A percentile compares a stretch with the other conserved stretches of the same genome.
Evolutionary conservation across 306 rosid species (phyloP).

Genomic region (Canavalia gladiata): DNA sequence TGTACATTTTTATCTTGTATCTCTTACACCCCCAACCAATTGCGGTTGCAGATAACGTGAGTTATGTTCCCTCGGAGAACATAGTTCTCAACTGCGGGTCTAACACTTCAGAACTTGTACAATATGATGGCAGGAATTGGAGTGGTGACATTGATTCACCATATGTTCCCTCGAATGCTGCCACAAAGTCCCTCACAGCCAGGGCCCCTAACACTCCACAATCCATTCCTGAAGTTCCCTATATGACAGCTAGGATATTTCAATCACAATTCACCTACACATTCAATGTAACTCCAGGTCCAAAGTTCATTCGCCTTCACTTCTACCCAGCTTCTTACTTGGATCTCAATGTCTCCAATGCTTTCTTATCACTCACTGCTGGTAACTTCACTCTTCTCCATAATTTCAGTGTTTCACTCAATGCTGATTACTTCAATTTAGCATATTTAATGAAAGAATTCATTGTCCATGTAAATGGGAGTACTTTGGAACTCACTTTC

Average conservation of each 20-base stretch:
- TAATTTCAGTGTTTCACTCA: conserved; percentile 58
- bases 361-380: conserved; percentile 49
- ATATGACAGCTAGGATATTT: conserved; percentile 54
- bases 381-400: conserved; percentile 53
- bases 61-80: conserved; percentile 48
- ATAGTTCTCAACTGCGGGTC: conserved; percentile 54
- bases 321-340: conserved; percentile 52
- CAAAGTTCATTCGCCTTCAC: conserved; percentile 58
- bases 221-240: conserved; percentile 48
- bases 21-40: conserved; percentile 7
- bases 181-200: conserved; percentile 28
- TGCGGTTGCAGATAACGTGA: conserved; percentile 33
- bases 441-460: conserved; percentile 54
- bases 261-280: conserved; percentile 51
- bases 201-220: conserved; percentile 19
- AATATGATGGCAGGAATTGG: conserved; percentile 52
- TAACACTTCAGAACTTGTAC: conserved; percentile 4
- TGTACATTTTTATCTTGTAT: not conserved
- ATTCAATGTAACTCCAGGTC: conserved; percentile 52
- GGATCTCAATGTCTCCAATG: conserved; percentile 38
- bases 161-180: conserved; percentile 34
- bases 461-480: conserved; percentile 47
- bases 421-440: conserved; percentile 46
- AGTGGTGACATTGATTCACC: conserved; percentile 49
- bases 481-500: conserved; percentile 50